Evolutionary conservation across 129 eudicot genomes (phyloP), one percentile per base, ranked within the genome.

Genomic region (Ambrosia trifida): DNA sequence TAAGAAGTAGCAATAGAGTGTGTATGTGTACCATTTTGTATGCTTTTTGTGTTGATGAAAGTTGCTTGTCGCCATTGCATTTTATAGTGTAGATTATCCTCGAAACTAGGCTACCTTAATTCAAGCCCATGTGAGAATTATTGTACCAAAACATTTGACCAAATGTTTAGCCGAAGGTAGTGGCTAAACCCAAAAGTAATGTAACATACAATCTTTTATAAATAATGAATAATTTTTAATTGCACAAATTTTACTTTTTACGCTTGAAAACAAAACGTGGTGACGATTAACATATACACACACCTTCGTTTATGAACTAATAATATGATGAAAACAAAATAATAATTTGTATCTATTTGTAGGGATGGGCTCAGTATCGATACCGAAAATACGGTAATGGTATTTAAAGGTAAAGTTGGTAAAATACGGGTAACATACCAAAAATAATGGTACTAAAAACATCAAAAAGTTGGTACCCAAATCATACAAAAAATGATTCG

Each of bases 111-210:
- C 77, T 72, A 10, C 31, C 68, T 72, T 40, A 70, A 38, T 40
- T 65, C 45, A 66, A 78, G 81, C 81, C 81, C 81, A 68, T 69
- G 81, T 68, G 68, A 60, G 70, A 69, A 51, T 61, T 68, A 58
- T 68, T 74, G 49, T 58, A 20, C 80, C 61, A 58, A 76, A 68
- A 68, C 57, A 76, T 36, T 45, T 68, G 68, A 76, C 68, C 75
- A 76, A 76, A 58, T 3, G 57, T 76, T 76, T 76, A 45, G 80
- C 80, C 69, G 75, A 76, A 68, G 31, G 36, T 16, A 63, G 49
- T 56, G 54, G 12, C 43, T 20, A 58, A 18, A 13, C 13, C 50
- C 20, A 16, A 46, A 58, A 12, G 64, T 58, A 24, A 8, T 31
- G 3, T 53, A 53, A 51, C 24, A 51, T 51, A 51, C 28, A 51